Evolutionary conservation across 768 basidiomycete genomes (phyloP).

Genomic region (Phaffia australis): DNA sequence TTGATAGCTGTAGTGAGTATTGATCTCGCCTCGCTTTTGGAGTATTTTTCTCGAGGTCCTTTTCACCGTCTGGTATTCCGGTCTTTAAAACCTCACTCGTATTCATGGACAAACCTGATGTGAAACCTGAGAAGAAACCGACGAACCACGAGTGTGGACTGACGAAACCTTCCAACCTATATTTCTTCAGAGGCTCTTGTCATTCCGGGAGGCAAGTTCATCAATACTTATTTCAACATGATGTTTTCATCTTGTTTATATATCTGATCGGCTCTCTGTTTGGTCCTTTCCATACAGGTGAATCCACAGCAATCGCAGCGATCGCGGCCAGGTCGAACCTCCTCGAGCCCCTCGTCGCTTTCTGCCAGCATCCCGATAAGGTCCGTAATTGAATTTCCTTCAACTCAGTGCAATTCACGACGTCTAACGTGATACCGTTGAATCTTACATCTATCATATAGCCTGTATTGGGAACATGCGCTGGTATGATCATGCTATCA

Average conservation of each 20-base stretch:
- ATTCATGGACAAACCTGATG: no score
- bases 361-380: constrained; percentile 19
- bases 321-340: constrained; percentile 20
- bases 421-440: background rate
- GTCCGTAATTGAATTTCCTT: background rate
- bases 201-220: constrained; percentile 17
- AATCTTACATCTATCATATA: background rate
- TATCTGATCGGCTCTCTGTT: no score
- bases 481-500: constrained; percentile 24
- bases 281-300: background rate
- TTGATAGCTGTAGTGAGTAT: constrained; percentile 16
- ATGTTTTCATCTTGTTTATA: no score
- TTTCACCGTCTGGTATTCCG: background rate
- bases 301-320: constrained; percentile 23
- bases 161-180: no score
- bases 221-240: no score
- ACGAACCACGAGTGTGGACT: no score
- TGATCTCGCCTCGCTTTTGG: background rate
- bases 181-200: constrained; percentile 11
- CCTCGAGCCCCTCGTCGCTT: constrained; percentile 21
- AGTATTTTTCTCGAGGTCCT: background rate
- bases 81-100: no score
- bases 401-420: no score
- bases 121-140: no score
- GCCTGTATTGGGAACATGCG: constrained; percentile 21